These are phyloP conservation scores for Botrytis deweyae DNA, from an alignment of 2,329 filamentous ascomycete genomes.

Conservation along the genomic window DNA sequence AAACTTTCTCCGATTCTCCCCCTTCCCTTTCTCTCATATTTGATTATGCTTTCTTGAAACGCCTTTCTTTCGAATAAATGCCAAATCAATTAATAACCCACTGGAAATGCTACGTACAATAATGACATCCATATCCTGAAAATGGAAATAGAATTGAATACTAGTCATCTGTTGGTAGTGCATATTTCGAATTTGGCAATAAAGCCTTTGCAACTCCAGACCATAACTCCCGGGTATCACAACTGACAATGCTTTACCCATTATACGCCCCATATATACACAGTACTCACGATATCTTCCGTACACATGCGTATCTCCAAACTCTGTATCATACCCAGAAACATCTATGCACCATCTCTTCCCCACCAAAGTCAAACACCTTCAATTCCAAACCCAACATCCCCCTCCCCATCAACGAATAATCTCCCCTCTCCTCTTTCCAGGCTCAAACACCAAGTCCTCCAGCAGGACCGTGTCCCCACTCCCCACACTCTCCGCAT, in stretches of 20 bases:
- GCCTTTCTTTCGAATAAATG: background rate
- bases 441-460: background rate
- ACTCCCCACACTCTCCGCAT: background rate
- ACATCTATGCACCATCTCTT: background rate
- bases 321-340: background rate
- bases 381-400: background rate
- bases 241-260: background rate
- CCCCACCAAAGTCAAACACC: background rate
- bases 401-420: background rate
- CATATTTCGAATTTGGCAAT: background rate
- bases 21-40: no score
- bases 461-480: background rate
- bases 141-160: background rate
- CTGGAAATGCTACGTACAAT: background rate
- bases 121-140: background rate
- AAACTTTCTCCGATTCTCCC: no score
- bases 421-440: background rate
- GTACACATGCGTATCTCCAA: background rate
- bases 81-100: fast-evolving
- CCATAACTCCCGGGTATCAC: background rate
- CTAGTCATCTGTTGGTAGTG: background rate
- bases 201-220: background rate
- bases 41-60: fast-evolving
- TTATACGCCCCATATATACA: background rate
- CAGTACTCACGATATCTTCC: background rate